Percentiles rank a stretch among this genome's conserved stretches.
These are phyloP conservation scores for Simmondsia chinensis DNA, from an alignment of 148 eudicot species.

Conservation along the genomic window DNA sequence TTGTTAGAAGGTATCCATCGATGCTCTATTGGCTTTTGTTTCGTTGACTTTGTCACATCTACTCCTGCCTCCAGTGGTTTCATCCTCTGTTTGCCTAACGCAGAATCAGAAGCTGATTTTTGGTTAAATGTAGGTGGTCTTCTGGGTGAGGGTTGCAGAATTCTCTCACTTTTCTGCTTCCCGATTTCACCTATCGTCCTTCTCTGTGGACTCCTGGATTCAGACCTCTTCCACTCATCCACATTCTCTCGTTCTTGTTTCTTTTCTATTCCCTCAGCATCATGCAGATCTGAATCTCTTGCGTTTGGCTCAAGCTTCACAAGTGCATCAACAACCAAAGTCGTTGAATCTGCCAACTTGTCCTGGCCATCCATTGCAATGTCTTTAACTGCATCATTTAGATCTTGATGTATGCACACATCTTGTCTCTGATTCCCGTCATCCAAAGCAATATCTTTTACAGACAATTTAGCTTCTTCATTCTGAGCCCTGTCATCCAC, in stretches of 20 bases:
- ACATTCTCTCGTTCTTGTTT: constrained; percentile 23
- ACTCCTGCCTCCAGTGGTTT: constrained; percentile 38
- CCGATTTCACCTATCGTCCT: constrained; percentile 27
- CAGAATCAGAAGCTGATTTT: constrained; percentile 48
- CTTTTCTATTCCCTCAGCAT: constrained; percentile 24
- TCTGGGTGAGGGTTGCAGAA: constrained; percentile 27
- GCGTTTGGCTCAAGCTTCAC: constrained; percentile 17
- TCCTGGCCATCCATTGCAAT: constrained; percentile 21
- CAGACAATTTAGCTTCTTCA: constrained; percentile 21
- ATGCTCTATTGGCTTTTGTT: constrained; percentile 50
- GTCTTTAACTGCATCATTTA: constrained; percentile 19
- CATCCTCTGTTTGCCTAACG: constrained; percentile 26
- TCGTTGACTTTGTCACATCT: constrained; percentile 22
- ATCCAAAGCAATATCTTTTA: constrained; percentile 28
- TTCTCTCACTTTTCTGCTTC: constrained; percentile 45
- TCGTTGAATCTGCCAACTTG: constrained; percentile 15
- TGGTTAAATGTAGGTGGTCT: constrained; percentile 42
- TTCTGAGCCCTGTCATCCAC: constrained; percentile 25
- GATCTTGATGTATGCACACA: constrained; percentile 9
- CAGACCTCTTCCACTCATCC: constrained; percentile 26
- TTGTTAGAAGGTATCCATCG: constrained; percentile 82
- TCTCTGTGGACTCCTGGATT: constrained; percentile 32
- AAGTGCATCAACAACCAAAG: constrained; percentile 16
- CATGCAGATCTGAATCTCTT: constrained; percentile 9
- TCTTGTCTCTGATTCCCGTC: constrained; percentile 10